phyloP scores from a whole-genome alignment of 2,329 filamentous ascomycete genomes.

The Talaromyces islandicus region DNA sequence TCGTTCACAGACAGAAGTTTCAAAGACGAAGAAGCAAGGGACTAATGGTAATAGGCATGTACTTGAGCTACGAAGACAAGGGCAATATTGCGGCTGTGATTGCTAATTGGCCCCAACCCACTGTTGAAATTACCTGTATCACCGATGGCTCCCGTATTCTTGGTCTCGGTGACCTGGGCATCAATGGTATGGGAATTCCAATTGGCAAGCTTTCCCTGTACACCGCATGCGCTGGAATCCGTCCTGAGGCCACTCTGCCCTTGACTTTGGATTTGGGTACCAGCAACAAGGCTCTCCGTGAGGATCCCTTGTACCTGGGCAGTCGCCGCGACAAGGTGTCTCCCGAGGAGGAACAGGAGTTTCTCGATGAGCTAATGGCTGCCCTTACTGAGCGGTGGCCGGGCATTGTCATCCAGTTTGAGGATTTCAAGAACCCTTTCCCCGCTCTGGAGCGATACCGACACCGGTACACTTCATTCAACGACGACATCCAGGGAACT shows the following conservation, averaged over 20 bases:
- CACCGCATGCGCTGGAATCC: conserved; percentile 90
- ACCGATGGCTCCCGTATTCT: conserved; percentile 91
- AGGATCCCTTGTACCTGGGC: conserved; percentile 89
- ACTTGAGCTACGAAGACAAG: conserved; percentile 91
- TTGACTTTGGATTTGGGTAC: conserved; percentile 60
- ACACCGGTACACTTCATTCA: conserved; percentile 88
- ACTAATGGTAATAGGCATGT: conserved; percentile 53
- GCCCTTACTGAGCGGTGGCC: conserved; percentile 74
- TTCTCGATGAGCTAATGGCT: conserved; percentile 96
- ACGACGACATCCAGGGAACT: conserved; percentile 97
- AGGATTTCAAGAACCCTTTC: conserved; percentile 98
- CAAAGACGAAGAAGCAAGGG: neutral
- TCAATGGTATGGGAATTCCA: conserved; percentile 97
- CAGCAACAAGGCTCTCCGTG: conserved; percentile 55
- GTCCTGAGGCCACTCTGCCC: conserved; percentile 63
- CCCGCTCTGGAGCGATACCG: conserved; percentile 86
- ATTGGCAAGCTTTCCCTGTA: conserved; percentile 95
- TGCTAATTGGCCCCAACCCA: conserved; percentile 82
- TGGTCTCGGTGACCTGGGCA: conserved; percentile 87
- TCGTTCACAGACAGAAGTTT: conserved; percentile 13
- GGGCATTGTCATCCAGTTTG: conserved; percentile 79
- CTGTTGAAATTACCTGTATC: conserved; percentile 93
- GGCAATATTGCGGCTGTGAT: conserved; percentile 85
- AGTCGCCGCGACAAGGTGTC: conserved; percentile 76
- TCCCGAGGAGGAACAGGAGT: conserved; percentile 73